Percentiles rank a stretch among this genome's conserved stretches.
Evolutionary conservation across 2,329 filamentous ascomycete genomes (phyloP).

Genomic region (Aspergillus udagawae): DNA sequence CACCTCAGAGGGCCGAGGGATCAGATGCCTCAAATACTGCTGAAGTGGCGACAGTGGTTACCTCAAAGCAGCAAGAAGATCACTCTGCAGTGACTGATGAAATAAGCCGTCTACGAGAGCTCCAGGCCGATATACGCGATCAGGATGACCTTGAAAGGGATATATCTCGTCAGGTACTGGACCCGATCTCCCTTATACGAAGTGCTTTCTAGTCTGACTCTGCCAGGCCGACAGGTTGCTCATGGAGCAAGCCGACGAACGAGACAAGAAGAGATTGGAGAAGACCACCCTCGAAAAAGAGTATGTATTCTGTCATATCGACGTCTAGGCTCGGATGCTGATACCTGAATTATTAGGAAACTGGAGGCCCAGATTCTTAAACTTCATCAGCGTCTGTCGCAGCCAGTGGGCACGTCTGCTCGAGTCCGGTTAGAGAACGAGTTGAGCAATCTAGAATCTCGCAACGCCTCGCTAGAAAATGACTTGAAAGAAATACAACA

Average conservation of each 20-base stretch:
- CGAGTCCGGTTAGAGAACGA: conserved; percentile 48
- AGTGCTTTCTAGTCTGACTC: not conserved
- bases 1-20: not conserved
- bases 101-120: conserved; percentile 55
- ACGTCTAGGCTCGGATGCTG: not conserved
- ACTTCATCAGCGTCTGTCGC: conserved; percentile 53
- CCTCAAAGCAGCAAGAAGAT: not conserved
- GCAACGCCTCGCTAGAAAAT: conserved; percentile 61
- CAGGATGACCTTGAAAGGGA: conserved; percentile 90
- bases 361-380: conserved; percentile 63
- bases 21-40: not conserved
- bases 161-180: conserved; percentile 58
- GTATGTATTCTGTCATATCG: conserved; percentile 19
- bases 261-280: conserved; percentile 60
- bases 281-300: conserved; percentile 51
- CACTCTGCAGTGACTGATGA: conserved; percentile 44
- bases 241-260: conserved; percentile 59
- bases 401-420: conserved; percentile 51
- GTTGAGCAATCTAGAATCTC: conserved; percentile 61
- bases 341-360: conserved; percentile 40
- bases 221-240: conserved; percentile 56
- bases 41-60: not conserved
- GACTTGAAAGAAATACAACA: conserved; percentile 77
- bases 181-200: not conserved
- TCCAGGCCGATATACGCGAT: conserved; percentile 69